Evolutionary conservation across 2,329 filamentous ascomycete genomes (phyloP).

Genomic region (Xylaria sp.): DNA sequence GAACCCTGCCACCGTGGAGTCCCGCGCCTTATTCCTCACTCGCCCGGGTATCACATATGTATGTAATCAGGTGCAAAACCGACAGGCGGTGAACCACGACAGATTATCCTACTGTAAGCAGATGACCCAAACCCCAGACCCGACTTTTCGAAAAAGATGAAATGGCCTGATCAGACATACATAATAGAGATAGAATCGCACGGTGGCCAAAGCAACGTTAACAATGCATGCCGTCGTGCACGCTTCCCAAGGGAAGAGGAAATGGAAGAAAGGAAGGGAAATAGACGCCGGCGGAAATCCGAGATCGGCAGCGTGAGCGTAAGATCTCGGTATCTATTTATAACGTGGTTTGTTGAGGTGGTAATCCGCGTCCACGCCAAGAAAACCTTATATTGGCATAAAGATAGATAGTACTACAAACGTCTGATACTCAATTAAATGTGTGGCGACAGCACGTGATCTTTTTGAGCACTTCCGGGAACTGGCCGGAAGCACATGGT

Average conservation of each 20-base stretch:
- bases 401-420: too few species aligned
- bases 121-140: background rate
- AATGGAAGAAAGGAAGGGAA: too few species aligned
- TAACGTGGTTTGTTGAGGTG: too few species aligned
- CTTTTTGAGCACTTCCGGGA: too few species aligned
- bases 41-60: background rate
- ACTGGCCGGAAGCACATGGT: too few species aligned
- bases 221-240: conserved; percentile 1
- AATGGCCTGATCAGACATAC: background rate
- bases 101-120: background rate
- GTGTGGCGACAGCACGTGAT: too few species aligned
- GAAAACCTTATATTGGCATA: too few species aligned
- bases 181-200: background rate
- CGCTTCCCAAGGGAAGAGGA: background rate
- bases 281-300: too few species aligned
- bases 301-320: too few species aligned
- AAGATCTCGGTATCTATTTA: too few species aligned
- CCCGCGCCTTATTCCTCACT: background rate
- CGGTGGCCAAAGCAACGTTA: conserved; percentile 21
- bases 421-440: too few species aligned
- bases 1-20: background rate
- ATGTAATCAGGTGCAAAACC: background rate
- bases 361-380: too few species aligned
- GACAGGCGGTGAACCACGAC: conserved; percentile 14
- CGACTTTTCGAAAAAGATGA: background rate